These are phyloP conservation scores for Cryptosporidium tyzzeri DNA, from an alignment of 169 alveolate genomes.

Conservation along the genomic window DNA sequence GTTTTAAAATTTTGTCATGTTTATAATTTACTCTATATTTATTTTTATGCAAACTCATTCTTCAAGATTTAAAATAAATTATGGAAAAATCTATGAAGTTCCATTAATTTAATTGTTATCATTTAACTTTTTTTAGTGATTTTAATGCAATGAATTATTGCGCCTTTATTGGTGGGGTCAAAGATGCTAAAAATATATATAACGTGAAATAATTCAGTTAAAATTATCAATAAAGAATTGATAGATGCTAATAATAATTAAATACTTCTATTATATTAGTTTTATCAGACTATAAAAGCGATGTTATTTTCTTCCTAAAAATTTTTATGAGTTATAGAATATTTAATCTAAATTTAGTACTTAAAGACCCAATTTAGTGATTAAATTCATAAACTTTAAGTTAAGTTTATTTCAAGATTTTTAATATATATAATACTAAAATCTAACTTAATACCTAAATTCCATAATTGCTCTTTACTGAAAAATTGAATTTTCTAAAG, in stretches of 20 bases:
- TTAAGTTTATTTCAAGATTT: not conserved
- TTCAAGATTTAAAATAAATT: not conserved
- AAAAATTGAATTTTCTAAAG: not conserved
- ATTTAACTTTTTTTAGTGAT: not conserved
- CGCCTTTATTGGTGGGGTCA: constrained; percentile 10
- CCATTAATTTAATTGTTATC: not conserved
- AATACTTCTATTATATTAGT: no score
- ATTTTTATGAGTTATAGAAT: no score
- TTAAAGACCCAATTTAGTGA: no score
- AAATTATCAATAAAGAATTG: no score
- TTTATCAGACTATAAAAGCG: no score
- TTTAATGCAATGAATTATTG: not conserved
- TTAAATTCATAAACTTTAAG: not conserved
- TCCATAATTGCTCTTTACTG: no score
- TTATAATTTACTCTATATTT: no score
- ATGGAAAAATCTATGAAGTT: not conserved
- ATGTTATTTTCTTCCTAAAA: no score
- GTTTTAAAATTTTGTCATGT: not conserved
- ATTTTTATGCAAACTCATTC: not conserved
- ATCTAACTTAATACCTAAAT: not conserved
- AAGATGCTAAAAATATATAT: not conserved
- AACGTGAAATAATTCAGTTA: not conserved
- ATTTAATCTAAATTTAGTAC: no score
- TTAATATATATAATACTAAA: no score
- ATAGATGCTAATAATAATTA: no score